A percentile compares a stretch with the other conserved stretches of the same genome.
Evolutionary conservation across 805 yeast genomes (phyloP).

Genomic region (Hanseniaspora vineae): DNA sequence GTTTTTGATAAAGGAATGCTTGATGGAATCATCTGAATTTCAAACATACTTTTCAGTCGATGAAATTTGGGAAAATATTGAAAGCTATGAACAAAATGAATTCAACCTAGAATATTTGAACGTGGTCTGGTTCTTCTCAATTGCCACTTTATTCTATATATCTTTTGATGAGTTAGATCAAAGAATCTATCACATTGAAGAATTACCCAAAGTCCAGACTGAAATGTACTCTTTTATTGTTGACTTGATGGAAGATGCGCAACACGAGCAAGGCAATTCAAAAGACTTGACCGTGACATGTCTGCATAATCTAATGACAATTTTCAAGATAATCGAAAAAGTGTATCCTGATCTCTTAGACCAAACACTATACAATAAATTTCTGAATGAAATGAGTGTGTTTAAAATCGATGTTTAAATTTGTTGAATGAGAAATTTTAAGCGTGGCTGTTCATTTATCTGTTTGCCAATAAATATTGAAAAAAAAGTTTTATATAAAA

Average conservation of each 20-base stretch:
- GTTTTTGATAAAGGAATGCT: not conserved
- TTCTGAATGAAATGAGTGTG: not conserved
- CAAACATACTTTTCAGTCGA: not conserved
- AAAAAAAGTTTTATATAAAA: too few species aligned
- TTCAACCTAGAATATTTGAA: not conserved
- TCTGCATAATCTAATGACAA: slow-evolving; percentile 8
- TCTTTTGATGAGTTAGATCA: not conserved
- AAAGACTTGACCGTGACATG: slow-evolving; percentile 14
- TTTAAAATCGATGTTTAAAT: not conserved
- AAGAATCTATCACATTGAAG: not conserved
- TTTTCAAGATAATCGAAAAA: slow-evolving; percentile 5
- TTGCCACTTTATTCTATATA: not conserved
- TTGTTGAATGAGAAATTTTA: not conserved
- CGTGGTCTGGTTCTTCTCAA: not conserved
- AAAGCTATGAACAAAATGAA: not conserved
- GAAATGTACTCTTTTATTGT: not conserved
- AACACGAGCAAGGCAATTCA: not conserved
- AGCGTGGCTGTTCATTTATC: too few species aligned
- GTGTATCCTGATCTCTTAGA: not conserved
- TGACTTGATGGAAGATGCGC: not conserved
- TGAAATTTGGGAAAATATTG: not conserved
- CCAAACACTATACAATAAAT: not conserved
- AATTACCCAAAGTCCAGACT: not conserved
- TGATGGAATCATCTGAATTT: not conserved
- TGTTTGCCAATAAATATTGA: not conserved